A percentile compares a stretch with the other conserved stretches of the same genome.
phyloP scores from a whole-genome alignment of 768 basidiomycete species.

The Dacryopinax primogenitus region DNA sequence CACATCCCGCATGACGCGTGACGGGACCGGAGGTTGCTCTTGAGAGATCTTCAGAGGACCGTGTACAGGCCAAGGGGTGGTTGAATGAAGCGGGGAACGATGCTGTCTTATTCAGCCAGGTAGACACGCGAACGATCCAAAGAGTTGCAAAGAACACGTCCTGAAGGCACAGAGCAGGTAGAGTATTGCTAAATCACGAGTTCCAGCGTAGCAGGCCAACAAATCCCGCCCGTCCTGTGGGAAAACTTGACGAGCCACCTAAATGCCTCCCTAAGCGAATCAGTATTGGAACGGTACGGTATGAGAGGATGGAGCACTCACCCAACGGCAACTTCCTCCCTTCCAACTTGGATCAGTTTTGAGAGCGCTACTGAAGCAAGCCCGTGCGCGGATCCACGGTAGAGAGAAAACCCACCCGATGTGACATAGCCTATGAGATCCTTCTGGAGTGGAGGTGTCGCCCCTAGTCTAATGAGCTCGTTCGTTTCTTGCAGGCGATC shows the following conservation, averaged over 20 bases:
- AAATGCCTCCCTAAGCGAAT: neutral
- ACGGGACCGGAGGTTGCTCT: too few species aligned
- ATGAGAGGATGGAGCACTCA: too few species aligned
- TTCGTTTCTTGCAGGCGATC: constrained; percentile 25
- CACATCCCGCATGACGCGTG: too few species aligned
- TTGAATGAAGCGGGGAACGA: too few species aligned
- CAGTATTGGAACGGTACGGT: neutral
- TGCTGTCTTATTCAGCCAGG: too few species aligned
- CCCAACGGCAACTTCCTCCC: neutral
- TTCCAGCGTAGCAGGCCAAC: neutral
- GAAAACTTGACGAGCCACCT: neutral
- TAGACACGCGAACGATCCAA: too few species aligned
- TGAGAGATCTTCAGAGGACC: too few species aligned
- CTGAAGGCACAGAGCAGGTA: too few species aligned
- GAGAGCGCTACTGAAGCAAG: constrained; percentile 57
- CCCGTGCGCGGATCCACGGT: constrained; percentile 62
- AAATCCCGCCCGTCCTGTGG: neutral
- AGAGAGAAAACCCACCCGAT: constrained; percentile 69
- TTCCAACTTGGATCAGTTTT: constrained; percentile 6
- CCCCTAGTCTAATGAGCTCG: constrained; percentile 16
- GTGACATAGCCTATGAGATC: constrained; percentile 70
- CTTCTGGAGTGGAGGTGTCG: constrained; percentile 23
- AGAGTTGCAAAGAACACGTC: too few species aligned
- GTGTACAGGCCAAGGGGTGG: too few species aligned
- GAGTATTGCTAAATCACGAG: neutral